phyloP scores from a whole-genome alignment of 176 grass and related monocot species.

The Oryza longistaminata region DNA sequence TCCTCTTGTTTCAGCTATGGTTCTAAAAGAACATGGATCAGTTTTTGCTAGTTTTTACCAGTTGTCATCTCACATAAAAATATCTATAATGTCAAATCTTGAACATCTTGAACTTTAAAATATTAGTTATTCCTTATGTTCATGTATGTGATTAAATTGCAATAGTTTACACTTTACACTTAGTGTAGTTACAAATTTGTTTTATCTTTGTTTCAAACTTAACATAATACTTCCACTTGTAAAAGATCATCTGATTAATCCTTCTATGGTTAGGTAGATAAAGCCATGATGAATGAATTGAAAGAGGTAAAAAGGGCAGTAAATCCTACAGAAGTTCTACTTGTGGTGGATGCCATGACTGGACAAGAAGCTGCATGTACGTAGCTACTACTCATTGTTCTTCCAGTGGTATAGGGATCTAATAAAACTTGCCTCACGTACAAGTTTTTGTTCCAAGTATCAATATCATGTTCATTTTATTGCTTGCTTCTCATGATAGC shows the following conservation, averaged over 20 bases:
- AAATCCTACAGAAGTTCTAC: constrained; percentile 80
- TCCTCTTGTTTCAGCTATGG: neutral
- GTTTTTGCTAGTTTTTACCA: neutral
- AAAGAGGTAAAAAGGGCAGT: constrained; percentile 77
- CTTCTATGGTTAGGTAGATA: constrained; percentile 70
- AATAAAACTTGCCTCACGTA: neutral
- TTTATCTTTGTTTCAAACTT: constrained; percentile 29
- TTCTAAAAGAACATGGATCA: neutral
- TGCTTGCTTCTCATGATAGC: neutral
- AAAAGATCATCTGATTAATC: constrained; percentile 14
- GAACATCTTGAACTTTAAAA: constrained; percentile 14
- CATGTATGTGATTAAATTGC: constrained; percentile 10
- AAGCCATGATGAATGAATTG: constrained; percentile 85
- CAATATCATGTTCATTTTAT: neutral
- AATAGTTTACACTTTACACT: constrained; percentile 13
- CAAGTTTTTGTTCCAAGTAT: neutral
- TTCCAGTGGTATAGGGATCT: constrained; percentile 12
- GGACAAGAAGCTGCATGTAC: constrained; percentile 74
- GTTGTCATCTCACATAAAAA: neutral
- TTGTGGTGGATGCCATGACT: constrained; percentile 94
- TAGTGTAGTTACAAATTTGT: neutral
- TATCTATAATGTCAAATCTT: neutral
- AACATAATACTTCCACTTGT: neutral
- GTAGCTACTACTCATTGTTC: neutral
- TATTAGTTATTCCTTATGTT: constrained; percentile 16